These are phyloP conservation scores for Paraphoma sp. DNA, from an alignment of 2,329 filamentous ascomycete genomes.

Conservation along the genomic window DNA sequence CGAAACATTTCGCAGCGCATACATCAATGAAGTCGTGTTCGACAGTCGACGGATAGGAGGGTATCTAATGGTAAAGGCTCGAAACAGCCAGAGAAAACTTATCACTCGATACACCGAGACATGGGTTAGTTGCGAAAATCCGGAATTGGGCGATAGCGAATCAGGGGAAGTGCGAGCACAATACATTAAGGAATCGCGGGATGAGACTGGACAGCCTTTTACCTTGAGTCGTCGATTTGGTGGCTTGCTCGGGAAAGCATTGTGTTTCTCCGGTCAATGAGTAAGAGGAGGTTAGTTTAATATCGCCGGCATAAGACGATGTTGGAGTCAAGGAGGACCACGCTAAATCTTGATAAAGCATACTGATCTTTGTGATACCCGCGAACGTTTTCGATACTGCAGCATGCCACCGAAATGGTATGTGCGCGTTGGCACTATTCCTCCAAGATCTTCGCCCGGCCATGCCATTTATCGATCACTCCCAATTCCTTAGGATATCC, in stretches of 20 bases:
- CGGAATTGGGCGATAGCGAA: too few relatives aligned
- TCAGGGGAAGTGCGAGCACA: too few relatives aligned
- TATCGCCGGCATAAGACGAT: too few relatives aligned
- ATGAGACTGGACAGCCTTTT: background rate
- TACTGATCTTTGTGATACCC: too few relatives aligned
- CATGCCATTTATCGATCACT: too few relatives aligned
- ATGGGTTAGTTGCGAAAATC: background rate
- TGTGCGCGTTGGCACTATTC: too few relatives aligned
- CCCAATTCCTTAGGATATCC: too few relatives aligned
- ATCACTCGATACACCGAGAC: background rate
- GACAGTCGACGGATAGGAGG: background rate
- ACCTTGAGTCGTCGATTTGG: background rate
- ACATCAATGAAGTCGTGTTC: slow-evolving; percentile 1
- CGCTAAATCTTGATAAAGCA: too few relatives aligned
- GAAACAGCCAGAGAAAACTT: background rate
- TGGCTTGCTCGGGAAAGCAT: background rate
- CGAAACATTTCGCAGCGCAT: background rate
- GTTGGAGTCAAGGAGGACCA: background rate
- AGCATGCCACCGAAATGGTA: too few relatives aligned
- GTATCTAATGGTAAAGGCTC: slow-evolving; percentile 1
- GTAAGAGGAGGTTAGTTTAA: too few relatives aligned
- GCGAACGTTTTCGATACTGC: too few relatives aligned
- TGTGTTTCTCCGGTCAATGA: background rate
- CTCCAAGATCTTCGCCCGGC: too few relatives aligned
- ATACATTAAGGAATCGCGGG: background rate